These are phyloP conservation scores for Bipolaris bicolor DNA, from an alignment of 2,329 filamentous ascomycete species.

Conservation along the genomic window DNA sequence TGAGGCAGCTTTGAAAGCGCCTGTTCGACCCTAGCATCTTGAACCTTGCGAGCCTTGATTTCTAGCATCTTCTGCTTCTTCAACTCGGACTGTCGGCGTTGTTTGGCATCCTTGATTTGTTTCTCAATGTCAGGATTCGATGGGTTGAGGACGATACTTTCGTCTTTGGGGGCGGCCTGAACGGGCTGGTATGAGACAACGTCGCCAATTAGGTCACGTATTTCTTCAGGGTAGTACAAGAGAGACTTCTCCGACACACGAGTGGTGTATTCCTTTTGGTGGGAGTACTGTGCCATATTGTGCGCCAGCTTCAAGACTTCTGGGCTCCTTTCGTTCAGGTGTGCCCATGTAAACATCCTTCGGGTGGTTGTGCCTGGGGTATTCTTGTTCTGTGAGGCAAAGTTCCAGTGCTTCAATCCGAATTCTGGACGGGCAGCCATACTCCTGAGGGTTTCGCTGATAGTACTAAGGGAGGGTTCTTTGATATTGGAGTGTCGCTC, in stretches of 20 bases:
- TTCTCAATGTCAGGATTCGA: slow-evolving; percentile 28
- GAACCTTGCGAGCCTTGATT: slow-evolving; percentile 24
- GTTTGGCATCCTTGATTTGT: slow-evolving; percentile 28
- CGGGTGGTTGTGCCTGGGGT: slow-evolving; percentile 52
- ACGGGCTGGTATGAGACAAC: slow-evolving; percentile 26
- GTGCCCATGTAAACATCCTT: slow-evolving; percentile 56
- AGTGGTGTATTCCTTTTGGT: slow-evolving; percentile 12
- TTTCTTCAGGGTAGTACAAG: slow-evolving; percentile 42
- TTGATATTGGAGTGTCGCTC: slow-evolving; percentile 44
- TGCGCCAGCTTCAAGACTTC: slow-evolving; percentile 57
- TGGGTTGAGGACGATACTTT: slow-evolving; percentile 33
- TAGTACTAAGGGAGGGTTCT: slow-evolving; percentile 59
- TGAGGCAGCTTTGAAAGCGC: slow-evolving; percentile 15
- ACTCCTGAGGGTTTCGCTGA: slow-evolving; percentile 57
- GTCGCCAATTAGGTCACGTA: slow-evolving; percentile 35
- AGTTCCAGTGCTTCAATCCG: slow-evolving; percentile 58
- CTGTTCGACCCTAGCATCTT: slow-evolving; percentile 30
- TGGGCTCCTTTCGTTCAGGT: slow-evolving; percentile 53
- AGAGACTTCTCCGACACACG: slow-evolving; percentile 28
- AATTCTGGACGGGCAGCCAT: slow-evolving; percentile 54
- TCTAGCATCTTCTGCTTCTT: slow-evolving; percentile 26
- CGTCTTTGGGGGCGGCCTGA: slow-evolving; percentile 35
- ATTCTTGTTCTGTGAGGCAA: slow-evolving; percentile 26
- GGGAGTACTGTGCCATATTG: slow-evolving; percentile 55
- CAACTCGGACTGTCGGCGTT: slow-evolving; percentile 19